A percentile compares a stretch with the other conserved stretches of the same genome.
These are phyloP conservation scores for Podila epigama DNA, from an alignment of 192 early-diverging fungal species.

Conservation along the genomic window DNA sequence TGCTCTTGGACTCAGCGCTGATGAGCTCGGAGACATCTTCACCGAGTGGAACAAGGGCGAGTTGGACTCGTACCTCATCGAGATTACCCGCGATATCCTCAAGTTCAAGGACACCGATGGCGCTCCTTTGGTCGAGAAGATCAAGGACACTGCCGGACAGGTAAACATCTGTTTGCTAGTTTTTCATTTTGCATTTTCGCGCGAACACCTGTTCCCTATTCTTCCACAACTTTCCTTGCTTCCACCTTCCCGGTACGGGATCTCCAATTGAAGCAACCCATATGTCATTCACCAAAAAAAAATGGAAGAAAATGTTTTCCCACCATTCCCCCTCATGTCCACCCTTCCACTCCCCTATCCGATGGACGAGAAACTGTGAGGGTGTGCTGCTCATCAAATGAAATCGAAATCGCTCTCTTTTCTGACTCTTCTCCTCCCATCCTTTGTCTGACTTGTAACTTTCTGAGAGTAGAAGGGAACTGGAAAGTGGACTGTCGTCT, in stretches of 20 bases:
- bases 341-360: too few species aligned
- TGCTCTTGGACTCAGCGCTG: conserved; percentile 78
- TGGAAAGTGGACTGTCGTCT: conserved; percentile 98
- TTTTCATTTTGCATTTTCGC: conserved; percentile 4
- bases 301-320: not conserved
- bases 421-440: not conserved
- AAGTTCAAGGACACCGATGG: conserved; percentile 93
- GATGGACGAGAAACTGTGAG: not conserved
- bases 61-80: conserved; percentile 96
- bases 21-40: conserved; percentile 91
- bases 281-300: not conserved
- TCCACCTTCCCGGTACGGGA: not conserved
- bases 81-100: conserved; percentile 95
- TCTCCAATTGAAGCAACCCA: too few species aligned
- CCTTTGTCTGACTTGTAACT: conserved; percentile 10
- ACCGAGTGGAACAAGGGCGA: conserved; percentile 97
- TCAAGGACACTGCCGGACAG: conserved; percentile 95
- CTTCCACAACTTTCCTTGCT: not conserved
- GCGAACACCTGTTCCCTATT: too few species aligned
- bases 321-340: too few species aligned
- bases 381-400: not conserved
- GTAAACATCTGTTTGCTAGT: conserved; percentile 33
- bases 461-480: conserved; percentile 79
- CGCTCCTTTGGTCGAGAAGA: conserved; percentile 88
- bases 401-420: not conserved